Conservation (phyloP, 2,329 filamentous ascomycete genomes). For the Colletotrichum theobromicola region DNA sequence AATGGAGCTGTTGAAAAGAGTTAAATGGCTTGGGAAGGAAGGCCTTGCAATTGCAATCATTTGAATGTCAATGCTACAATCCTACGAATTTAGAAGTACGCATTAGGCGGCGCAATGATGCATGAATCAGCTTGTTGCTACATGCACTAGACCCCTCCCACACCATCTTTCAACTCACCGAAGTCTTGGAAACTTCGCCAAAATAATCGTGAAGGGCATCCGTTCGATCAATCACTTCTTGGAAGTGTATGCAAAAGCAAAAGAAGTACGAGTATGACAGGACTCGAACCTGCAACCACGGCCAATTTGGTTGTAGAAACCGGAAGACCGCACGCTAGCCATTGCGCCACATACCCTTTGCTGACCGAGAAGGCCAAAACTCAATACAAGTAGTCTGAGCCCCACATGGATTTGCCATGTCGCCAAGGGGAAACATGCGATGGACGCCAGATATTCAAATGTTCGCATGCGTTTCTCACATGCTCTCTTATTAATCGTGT, state of each 20-base stretch:
- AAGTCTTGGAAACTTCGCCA: neutral
- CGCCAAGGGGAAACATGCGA: neutral
- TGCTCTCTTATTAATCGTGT: no score
- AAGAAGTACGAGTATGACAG: neutral
- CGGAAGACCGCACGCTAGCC: neutral
- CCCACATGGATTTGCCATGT: fast-evolving
- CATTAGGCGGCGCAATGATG: neutral
- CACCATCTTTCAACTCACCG: neutral
- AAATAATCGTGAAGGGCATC: fast-evolving
- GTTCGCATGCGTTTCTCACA: neutral
- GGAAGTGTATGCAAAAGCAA: neutral
- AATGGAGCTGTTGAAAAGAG: neutral
- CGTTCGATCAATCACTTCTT: neutral
- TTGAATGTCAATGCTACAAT: neutral
- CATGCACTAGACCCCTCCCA: neutral
- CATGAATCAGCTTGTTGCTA: neutral
- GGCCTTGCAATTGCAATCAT: neutral
- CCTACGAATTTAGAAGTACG: neutral
- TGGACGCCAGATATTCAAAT: neutral
- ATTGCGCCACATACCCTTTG: neutral
- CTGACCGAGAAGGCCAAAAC: fast-evolving
- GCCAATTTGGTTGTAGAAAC: neutral
- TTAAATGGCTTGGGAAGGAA: neutral
- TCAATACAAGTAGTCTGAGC: neutral
- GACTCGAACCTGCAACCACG: neutral